Conservation (phyloP, 495 filamentous ascomycete species). For the Daldinia concentrica region DNA sequence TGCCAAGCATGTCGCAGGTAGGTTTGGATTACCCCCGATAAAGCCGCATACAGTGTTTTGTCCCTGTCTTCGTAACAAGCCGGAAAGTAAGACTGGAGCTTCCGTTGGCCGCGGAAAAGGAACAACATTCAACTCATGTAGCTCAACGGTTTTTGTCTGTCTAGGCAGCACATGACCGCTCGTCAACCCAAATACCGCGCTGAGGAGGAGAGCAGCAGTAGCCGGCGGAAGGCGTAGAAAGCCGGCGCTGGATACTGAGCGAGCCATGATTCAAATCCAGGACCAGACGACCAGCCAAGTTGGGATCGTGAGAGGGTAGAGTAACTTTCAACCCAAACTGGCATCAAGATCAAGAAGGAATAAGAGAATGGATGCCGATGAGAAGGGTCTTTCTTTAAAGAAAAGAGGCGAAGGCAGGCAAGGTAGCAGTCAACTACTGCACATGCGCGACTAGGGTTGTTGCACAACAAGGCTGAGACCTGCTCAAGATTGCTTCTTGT, state of each 20-base stretch:
- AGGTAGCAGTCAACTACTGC: slow-evolving; percentile 40
- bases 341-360: slow-evolving; percentile 41
- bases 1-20: slow-evolving; percentile 59
- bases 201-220: slow-evolving; percentile 53
- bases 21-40: slow-evolving; percentile 52
- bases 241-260: slow-evolving; percentile 42
- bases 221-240: slow-evolving; percentile 55
- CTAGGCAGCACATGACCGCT: slow-evolving; percentile 49
- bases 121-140: slow-evolving; percentile 54
- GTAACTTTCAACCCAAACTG: slow-evolving; percentile 29
- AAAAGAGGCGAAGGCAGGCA: slow-evolving; percentile 31
- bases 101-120: slow-evolving; percentile 56
- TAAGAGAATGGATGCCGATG: slow-evolving; percentile 26
- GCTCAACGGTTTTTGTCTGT: slow-evolving; percentile 52
- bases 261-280: slow-evolving; percentile 44
- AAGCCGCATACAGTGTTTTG: slow-evolving; percentile 60
- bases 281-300: slow-evolving; percentile 22
- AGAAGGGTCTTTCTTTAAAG: slow-evolving; percentile 15
- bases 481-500: slow-evolving; percentile 29
- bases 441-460: slow-evolving; percentile 38
- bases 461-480: slow-evolving; percentile 42
- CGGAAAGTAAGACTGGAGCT: slow-evolving; percentile 48
- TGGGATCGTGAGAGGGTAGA: slow-evolving; percentile 11
- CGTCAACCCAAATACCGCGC: slow-evolving; percentile 47
- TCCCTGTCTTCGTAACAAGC: slow-evolving; percentile 50